Conservation (phyloP, 257 asterid species). For the Osmanthus fragrans region DNA sequence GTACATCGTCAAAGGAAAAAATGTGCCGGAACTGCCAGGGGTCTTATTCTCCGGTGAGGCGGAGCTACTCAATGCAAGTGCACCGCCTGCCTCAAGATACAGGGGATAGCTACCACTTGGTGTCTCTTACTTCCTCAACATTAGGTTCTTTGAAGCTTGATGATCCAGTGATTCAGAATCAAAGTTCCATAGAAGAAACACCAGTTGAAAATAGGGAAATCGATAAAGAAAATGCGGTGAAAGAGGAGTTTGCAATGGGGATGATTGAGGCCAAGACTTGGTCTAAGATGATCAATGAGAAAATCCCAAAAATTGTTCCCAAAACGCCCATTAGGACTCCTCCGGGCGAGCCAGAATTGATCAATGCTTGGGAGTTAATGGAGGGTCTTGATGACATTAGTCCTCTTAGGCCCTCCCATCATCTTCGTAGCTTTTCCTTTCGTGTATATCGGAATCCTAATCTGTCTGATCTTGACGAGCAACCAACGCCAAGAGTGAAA, state of each 20-base stretch:
- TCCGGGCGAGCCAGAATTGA: conserved; percentile 86
- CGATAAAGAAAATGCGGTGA: conserved; percentile 24
- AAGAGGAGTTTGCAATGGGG: conserved; percentile 69
- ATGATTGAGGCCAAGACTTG: conserved; percentile 81
- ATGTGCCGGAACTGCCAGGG: conserved; percentile 69
- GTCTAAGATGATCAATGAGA: conserved; percentile 74
- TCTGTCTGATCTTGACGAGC: conserved; percentile 37
- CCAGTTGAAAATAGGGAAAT: not conserved
- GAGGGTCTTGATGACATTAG: conserved; percentile 77
- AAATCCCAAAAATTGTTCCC: conserved; percentile 65
- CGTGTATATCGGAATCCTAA: conserved; percentile 29
- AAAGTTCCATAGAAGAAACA: conserved; percentile 24
- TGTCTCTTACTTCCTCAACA: conserved; percentile 85
- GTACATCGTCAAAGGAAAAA: conserved; percentile 66
- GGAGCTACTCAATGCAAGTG: conserved; percentile 73
- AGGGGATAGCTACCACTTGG: conserved; percentile 60
- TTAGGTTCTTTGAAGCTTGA: conserved; percentile 78
- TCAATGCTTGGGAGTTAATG: conserved; percentile 93
- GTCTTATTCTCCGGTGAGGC: conserved; percentile 61
- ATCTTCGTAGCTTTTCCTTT: conserved; percentile 77
- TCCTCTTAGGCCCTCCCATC: conserved; percentile 47
- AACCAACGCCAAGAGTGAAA: conserved; percentile 47
- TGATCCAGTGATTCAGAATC: conserved; percentile 33
- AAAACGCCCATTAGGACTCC: conserved; percentile 64
- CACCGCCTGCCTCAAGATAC: conserved; percentile 44